phyloP scores from a whole-genome alignment of 495 filamentous ascomycete species.

The Tuber magnatum region DNA sequence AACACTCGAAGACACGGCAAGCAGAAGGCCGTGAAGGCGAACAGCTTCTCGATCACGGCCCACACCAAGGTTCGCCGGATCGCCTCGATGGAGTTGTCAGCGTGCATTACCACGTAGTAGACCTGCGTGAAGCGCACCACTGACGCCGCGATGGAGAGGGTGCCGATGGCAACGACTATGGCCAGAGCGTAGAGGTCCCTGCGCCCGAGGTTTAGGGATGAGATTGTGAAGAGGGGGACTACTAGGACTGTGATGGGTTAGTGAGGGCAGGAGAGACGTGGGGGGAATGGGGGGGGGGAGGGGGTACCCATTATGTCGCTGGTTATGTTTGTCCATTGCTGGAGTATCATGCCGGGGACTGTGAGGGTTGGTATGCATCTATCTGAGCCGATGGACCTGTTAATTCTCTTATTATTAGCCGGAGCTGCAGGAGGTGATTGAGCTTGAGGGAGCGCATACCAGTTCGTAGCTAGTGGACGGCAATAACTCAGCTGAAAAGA shows the following conservation, averaged over 20 bases:
- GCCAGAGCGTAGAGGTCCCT: conserved; percentile 25
- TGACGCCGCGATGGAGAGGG: conserved; percentile 24
- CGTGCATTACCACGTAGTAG: conserved; percentile 25
- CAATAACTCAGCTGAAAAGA: conserved; percentile 21
- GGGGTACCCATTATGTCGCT: conserved; percentile 27
- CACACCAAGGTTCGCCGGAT: conserved; percentile 26
- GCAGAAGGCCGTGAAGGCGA: conserved; percentile 31
- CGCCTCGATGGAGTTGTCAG: conserved; percentile 22
- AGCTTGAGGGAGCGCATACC: conserved; percentile 6
- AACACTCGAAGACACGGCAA: conserved; percentile 25
- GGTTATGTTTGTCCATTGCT: conserved; percentile 30
- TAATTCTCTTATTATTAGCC: neutral
- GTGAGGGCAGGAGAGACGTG: neutral
- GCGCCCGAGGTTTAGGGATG: conserved; percentile 20
- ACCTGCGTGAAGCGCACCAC: conserved; percentile 32
- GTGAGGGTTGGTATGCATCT: conserved; percentile 29
- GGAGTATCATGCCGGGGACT: conserved; percentile 25
- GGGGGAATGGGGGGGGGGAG: neutral
- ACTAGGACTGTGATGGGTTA: conserved; percentile 17
- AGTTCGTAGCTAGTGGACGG: conserved; percentile 21
- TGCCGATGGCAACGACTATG: conserved; percentile 23
- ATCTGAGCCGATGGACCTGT: conserved; percentile 20
- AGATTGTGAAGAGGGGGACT: conserved; percentile 29
- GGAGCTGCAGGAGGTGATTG: neutral
- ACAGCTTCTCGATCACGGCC: conserved; percentile 31